Percentiles rank a stretch among this genome's conserved stretches.
These are phyloP conservation scores for Arabidopsis hybrid DNA, from an alignment of 441 rosid genomes.

Conservation along the genomic window DNA sequence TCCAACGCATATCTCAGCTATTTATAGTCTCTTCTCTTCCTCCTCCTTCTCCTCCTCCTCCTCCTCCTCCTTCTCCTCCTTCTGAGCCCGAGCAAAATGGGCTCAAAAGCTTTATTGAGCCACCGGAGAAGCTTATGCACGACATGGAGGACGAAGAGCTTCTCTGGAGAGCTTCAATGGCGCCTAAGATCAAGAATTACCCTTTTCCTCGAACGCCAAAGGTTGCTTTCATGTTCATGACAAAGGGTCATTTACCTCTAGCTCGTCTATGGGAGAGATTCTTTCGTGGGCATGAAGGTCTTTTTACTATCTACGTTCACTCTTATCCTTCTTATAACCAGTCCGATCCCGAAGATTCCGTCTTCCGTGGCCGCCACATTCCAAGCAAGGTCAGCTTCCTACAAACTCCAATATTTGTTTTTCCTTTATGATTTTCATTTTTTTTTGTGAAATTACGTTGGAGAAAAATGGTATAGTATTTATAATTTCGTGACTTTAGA, in stretches of 20 bases:
- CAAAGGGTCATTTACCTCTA: conserved; percentile 72
- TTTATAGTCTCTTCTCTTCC: conserved; percentile 26
- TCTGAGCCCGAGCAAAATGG: conserved; percentile 35
- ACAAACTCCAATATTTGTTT: not conserved
- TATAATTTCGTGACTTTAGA: not conserved
- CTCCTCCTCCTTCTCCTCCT: conserved; percentile 28
- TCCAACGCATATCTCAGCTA: conserved; percentile 45
- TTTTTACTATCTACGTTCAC: conserved; percentile 79
- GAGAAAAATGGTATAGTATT: not conserved
- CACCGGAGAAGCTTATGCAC: conserved; percentile 53
- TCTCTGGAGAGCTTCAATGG: conserved; percentile 87
- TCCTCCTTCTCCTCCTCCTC: conserved; percentile 31
- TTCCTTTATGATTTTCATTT: not conserved
- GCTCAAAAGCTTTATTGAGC: conserved; percentile 54
- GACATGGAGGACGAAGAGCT: conserved; percentile 82
- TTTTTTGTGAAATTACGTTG: not conserved
- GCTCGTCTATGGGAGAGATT: conserved; percentile 90
- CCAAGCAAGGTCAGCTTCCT: conserved; percentile 79
- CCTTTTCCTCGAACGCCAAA: conserved; percentile 73
- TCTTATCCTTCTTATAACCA: conserved; percentile 66
- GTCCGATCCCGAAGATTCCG: conserved; percentile 57
- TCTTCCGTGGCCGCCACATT: conserved; percentile 75
- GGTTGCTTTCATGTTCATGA: conserved; percentile 86
- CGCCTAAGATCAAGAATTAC: conserved; percentile 49
- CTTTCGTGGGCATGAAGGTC: conserved; percentile 69